phyloP scores from a whole-genome alignment of 2,329 filamentous ascomycete species.

The Blumeria graminis region DNA sequence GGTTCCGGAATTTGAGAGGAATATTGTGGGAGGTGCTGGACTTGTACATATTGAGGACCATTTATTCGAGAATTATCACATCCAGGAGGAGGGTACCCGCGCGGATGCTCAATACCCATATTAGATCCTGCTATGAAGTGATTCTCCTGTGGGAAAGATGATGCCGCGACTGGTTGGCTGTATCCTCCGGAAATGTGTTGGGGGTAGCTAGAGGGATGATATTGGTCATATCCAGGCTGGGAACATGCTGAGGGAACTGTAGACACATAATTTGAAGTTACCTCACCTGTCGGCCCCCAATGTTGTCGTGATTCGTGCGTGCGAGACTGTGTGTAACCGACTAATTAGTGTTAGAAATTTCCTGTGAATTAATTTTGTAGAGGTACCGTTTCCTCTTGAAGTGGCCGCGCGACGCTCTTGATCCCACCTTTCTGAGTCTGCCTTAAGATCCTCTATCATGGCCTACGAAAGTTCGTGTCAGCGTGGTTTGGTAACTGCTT shows the following conservation, averaged over 20 bases:
- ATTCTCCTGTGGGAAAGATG: slow-evolving; percentile 7
- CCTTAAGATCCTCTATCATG: slow-evolving; percentile 29
- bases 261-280: slow-evolving; percentile 8
- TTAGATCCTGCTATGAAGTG: slow-evolving; percentile 13
- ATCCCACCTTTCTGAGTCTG: slow-evolving; percentile 27
- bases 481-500: slow-evolving; percentile 3
- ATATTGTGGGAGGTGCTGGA: slow-evolving; percentile 18
- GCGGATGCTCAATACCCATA: slow-evolving; percentile 4
- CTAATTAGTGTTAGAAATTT: slow-evolving; percentile 17
- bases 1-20: slow-evolving; percentile 24
- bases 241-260: slow-evolving; percentile 5
- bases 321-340: slow-evolving; percentile 15
- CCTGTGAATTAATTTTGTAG: slow-evolving; percentile 12
- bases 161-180: not conserved
- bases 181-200: slow-evolving; percentile 6
- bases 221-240: slow-evolving; percentile 12
- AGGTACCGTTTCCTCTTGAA: slow-evolving; percentile 16
- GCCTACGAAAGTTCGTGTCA: slow-evolving; percentile 17
- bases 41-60: slow-evolving; percentile 7
- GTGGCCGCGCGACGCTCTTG: slow-evolving; percentile 12
- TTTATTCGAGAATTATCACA: slow-evolving; percentile 6
- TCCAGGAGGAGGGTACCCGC: slow-evolving; percentile 6
- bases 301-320: slow-evolving; percentile 16
- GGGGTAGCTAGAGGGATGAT: slow-evolving; percentile 7
- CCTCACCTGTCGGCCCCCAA: slow-evolving; percentile 14